A percentile compares a stretch with the other conserved stretches of the same genome.
Evolutionary conservation across 2,329 filamentous ascomycete genomes (phyloP).

Genomic region (Paracorniculantispora psalliotae): DNA sequence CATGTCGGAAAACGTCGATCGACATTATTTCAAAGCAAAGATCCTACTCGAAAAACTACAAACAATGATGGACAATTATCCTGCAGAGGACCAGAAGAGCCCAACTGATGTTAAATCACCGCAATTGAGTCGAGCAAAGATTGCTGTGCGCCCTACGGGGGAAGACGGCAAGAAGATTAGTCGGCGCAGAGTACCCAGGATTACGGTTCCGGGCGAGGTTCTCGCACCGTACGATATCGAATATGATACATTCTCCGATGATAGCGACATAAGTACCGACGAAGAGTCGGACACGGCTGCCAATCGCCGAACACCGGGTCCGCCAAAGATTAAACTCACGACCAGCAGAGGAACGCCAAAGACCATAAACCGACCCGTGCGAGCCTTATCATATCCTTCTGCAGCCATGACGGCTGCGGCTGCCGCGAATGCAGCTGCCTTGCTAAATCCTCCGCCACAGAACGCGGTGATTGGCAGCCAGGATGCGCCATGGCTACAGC

Average conservation of each 20-base stretch:
- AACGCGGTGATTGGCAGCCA: constrained; percentile 54
- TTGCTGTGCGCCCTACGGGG: constrained; percentile 38
- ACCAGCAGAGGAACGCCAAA: constrained; percentile 37
- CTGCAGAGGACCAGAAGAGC: constrained; percentile 48
- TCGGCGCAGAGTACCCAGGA: constrained; percentile 47
- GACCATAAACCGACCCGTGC: constrained; percentile 36
- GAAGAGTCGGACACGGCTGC: constrained; percentile 41
- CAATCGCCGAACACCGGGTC: constrained; percentile 31
- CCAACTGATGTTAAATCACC: constrained; percentile 50
- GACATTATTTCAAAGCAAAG: constrained; percentile 57
- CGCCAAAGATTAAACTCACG: constrained; percentile 47
- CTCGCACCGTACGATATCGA: constrained; percentile 61
- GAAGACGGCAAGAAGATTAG: constrained; percentile 42
- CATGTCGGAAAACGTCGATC: constrained; percentile 58
- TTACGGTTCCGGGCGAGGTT: constrained; percentile 62
- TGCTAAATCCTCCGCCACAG: constrained; percentile 54
- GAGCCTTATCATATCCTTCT: constrained; percentile 30
- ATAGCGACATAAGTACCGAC: constrained; percentile 49
- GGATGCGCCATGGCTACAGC: constrained; percentile 61
- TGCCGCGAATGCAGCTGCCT: constrained; percentile 35
- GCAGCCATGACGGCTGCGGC: constrained; percentile 33
- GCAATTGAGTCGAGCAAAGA: constrained; percentile 45
- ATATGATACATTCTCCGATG: constrained; percentile 53
- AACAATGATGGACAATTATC: constrained; percentile 57
- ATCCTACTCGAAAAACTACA: constrained; percentile 54